Conservation (phyloP, 2,329 filamentous ascomycete genomes). For the Gliomastix tumulicola region DNA sequence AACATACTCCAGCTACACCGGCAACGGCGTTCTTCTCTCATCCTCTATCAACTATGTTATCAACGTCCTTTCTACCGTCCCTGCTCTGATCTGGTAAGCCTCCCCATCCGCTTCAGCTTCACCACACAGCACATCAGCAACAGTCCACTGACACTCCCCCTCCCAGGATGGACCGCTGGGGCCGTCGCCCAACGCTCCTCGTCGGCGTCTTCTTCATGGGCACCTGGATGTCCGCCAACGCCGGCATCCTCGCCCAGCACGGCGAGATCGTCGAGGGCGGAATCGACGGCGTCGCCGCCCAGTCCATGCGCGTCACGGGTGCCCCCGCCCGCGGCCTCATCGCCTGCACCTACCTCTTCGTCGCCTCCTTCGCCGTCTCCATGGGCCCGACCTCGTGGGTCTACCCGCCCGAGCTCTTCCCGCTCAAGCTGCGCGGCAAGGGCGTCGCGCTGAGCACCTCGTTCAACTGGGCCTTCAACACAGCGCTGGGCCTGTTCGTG, state of each 20-base stretch:
- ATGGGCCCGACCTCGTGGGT: conserved; percentile 41
- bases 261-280: conserved; percentile 32
- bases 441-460: conserved; percentile 7
- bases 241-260: conserved; percentile 40
- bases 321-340: conserved; percentile 54
- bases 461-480: conserved; percentile 8
- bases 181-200: conserved; percentile 62
- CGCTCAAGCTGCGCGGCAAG: conserved; percentile 9
- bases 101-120: too few relatives aligned
- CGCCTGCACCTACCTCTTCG: conserved; percentile 59
- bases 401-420: conserved; percentile 12
- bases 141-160: too few relatives aligned
- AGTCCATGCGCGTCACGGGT: conserved; percentile 38
- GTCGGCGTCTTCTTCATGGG: conserved; percentile 61
- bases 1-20: too few relatives aligned
- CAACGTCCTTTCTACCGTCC: conserved; percentile 73
- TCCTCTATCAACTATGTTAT: conserved; percentile 59
- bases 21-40: conserved; percentile 44
- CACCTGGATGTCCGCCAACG: conserved; percentile 49
- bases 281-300: conserved; percentile 34
- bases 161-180: conserved; percentile 62
- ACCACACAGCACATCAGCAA: too few relatives aligned
- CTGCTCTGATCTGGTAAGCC: conserved; percentile 55
- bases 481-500: conserved; percentile 8
- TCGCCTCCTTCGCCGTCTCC: conserved; percentile 39